Base-by-base conservation (phyloP, 2,329 filamentous ascomycete genomes). In the Arthrocladium fulminans region DNA sequence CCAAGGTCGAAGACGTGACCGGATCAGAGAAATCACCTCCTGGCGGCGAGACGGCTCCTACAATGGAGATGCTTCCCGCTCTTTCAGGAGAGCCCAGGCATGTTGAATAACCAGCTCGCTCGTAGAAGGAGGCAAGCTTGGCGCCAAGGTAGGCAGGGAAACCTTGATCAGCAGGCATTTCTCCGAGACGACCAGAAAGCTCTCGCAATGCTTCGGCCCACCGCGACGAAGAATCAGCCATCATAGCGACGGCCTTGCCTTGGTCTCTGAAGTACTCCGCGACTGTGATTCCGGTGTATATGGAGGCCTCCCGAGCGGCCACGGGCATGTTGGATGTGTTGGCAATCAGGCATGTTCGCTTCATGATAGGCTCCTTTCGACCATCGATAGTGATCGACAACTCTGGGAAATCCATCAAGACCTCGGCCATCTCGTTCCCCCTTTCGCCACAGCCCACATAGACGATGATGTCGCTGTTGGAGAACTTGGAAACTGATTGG, bases 271-370 rank as follows among this genome's bases (percentile, higher is more conserved):
- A 97, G 63, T 98, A 98, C 66, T 98, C 92, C 35, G 88, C 86
- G 0, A 96, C 84, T 0, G 88, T 94, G 56, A 96, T 95, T 64
- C 81, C 92, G 2, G 92, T 98, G 72, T 98, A 98, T 66, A 98
- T 98, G 56, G 92, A 98, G 50, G 92, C 92, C 70, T 98, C 92
- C 73, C 92, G 88, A 53, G 92, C 92, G 56, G 92, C 92, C 63
- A 98, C 92, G 54, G 92, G 92, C 92, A 98, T 98, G 77, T 98
- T 98, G 61, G 92, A 98, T 37, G 92, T 98, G 73, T 98, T 98
- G 68, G 92, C 92, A 65, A 98, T 97, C 53, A 98, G 78, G 19
- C 88, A 94, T 13, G 92, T 98, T 67, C 92, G 90, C 81, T 98
- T 98, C 92, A 98, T 98, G 75, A 98, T 98, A 59, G 90, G 89